Evolutionary conservation across 2,329 filamentous ascomycete genomes (phyloP).

Genomic region (Magnaporthiopsis incrustans): DNA sequence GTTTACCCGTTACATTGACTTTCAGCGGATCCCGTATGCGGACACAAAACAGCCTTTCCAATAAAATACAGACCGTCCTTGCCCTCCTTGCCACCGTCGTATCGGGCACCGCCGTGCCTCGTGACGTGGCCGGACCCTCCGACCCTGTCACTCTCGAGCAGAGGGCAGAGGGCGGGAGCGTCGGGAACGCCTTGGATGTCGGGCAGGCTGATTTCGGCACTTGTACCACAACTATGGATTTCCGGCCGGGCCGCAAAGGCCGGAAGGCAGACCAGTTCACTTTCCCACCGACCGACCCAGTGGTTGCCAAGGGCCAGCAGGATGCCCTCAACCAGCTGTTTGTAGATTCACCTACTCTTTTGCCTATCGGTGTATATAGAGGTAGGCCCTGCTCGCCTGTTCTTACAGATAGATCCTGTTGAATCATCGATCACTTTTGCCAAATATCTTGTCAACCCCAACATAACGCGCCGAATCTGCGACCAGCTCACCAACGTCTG

Average conservation of each 20-base stretch:
- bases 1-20: background rate
- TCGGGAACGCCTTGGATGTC: too few relatives aligned
- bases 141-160: constrained; percentile 4
- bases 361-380: too few relatives aligned
- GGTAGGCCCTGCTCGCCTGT: too few relatives aligned
- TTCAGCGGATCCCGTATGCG: background rate
- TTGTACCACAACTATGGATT: constrained; percentile 45
- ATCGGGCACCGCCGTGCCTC: constrained; percentile 15
- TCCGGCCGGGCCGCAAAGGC: constrained; percentile 43
- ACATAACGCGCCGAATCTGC: constrained; percentile 53
- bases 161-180: too few relatives aligned
- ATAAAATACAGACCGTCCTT: constrained; percentile 13
- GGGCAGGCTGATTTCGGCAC: constrained; percentile 38
- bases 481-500: constrained; percentile 54
- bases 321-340: too few relatives aligned
- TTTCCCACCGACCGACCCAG: constrained; percentile 47
- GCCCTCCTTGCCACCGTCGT: constrained; percentile 15
- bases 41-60: background rate
- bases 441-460: too few relatives aligned
- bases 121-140: background rate
- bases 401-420: too few relatives aligned
- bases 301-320: constrained; percentile 45
- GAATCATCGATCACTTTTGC: too few relatives aligned
- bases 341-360: too few relatives aligned
- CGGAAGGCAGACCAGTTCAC: constrained; percentile 45